Percentiles rank a stretch among this genome's conserved stretches.
phyloP scores from a whole-genome alignment of 345 rosid genomes.

The Litchi chinensis region DNA sequence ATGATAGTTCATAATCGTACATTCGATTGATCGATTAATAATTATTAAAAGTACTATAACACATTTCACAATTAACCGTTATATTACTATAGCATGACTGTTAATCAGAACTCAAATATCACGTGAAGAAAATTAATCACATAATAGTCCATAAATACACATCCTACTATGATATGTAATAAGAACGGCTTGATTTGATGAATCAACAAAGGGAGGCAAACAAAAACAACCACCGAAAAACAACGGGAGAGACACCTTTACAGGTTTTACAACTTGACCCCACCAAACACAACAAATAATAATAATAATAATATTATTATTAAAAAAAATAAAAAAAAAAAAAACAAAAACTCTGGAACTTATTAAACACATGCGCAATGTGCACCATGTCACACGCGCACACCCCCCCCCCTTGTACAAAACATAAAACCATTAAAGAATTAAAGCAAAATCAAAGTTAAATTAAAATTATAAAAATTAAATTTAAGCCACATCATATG shows the following conservation, averaged over 20 bases:
- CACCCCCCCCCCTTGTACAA: neutral
- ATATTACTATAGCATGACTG: too few relatives aligned
- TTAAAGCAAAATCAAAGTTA: neutral
- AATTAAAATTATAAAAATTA: neutral
- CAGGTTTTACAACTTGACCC: neutral
- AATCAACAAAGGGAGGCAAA: neutral
- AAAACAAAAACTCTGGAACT: neutral
- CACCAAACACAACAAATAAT: too few relatives aligned
- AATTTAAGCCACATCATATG: neutral
- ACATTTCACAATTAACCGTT: too few relatives aligned
- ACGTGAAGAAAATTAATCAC: too few relatives aligned
- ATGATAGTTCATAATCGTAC: too few relatives aligned
- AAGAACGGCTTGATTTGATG: neutral
- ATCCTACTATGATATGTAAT: neutral
- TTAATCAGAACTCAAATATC: too few relatives aligned
- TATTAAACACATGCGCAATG: neutral
- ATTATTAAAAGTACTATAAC: too few relatives aligned
- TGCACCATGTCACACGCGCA: slow-evolving; percentile 1
- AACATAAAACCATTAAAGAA: neutral
- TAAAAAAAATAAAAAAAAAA: too few relatives aligned
- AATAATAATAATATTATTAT: too few relatives aligned
- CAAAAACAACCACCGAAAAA: too few relatives aligned
- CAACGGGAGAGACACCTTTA: neutral
- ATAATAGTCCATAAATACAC: too few relatives aligned
- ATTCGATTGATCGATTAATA: too few relatives aligned